A percentile compares a stretch with the other conserved stretches of the same genome.
Evolutionary conservation across 129 eudicot genomes (phyloP).

Genomic region (Silybum marianum): DNA sequence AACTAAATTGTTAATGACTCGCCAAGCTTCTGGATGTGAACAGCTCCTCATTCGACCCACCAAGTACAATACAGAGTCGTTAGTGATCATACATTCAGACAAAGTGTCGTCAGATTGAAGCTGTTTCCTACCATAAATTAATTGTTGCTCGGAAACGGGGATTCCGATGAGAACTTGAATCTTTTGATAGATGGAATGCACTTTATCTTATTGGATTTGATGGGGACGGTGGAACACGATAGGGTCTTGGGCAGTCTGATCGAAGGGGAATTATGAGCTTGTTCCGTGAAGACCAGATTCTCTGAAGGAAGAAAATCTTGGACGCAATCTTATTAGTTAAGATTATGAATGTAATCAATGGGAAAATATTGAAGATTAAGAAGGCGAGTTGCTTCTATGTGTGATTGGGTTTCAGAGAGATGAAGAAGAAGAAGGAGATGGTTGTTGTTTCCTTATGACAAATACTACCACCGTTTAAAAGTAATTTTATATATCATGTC

Average conservation of each 20-base stretch:
- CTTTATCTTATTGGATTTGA: slow-evolving; percentile 49
- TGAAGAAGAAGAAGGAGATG: neutral
- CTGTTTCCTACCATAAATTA: slow-evolving; percentile 66
- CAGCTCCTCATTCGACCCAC: slow-evolving; percentile 54
- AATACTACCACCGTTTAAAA: neutral
- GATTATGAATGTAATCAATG: neutral
- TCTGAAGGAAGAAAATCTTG: neutral
- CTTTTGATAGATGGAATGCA: slow-evolving; percentile 41
- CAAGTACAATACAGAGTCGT: slow-evolving; percentile 48
- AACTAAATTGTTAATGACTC: slow-evolving; percentile 42
- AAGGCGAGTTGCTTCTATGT: neutral
- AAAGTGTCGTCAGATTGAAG: slow-evolving; percentile 60
- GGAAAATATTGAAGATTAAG: neutral
- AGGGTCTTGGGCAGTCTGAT: neutral
- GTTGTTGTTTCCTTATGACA: neutral
- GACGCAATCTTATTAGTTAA: neutral
- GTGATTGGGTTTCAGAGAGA: neutral
- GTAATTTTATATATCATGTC: neutral
- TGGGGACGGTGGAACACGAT: neutral
- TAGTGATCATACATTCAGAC: slow-evolving; percentile 40
- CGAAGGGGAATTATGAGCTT: neutral
- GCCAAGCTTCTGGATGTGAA: slow-evolving; percentile 50
- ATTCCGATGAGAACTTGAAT: slow-evolving; percentile 46
- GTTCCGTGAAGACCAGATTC: neutral
- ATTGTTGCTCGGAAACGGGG: slow-evolving; percentile 44